phyloP scores from a whole-genome alignment of 768 basidiomycete species.

The Auricularia auricula-judae region DNA sequence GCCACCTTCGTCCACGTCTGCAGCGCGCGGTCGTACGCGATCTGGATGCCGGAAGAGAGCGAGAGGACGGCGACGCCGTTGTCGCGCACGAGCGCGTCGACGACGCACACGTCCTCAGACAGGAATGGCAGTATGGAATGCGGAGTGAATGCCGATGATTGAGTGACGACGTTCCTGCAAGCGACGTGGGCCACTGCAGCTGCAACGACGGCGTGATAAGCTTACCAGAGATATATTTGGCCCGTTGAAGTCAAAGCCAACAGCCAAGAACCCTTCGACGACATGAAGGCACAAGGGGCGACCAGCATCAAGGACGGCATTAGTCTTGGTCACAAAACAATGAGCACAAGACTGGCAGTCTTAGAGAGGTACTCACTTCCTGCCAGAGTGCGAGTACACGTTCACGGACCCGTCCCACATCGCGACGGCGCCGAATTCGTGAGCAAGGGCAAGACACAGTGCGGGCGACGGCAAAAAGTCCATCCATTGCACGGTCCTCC shows the following conservation, averaged over 20 bases:
- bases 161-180: constrained; percentile 64
- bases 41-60: constrained; percentile 66
- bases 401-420: constrained; percentile 70
- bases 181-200: constrained; percentile 4
- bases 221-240: constrained; percentile 63
- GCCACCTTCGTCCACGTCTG: constrained; percentile 63
- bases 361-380: constrained; percentile 42
- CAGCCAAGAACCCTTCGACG: constrained; percentile 51
- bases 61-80: constrained; percentile 73
- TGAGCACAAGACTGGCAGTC: background rate
- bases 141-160: constrained; percentile 53
- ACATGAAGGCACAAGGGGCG: constrained; percentile 56
- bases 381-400: constrained; percentile 75
- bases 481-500: constrained; percentile 60
- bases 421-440: constrained; percentile 61
- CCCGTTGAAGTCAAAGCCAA: constrained; percentile 66
- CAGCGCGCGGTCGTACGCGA: constrained; percentile 65
- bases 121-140: constrained; percentile 52
- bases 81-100: constrained; percentile 55
- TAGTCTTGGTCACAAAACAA: constrained; percentile 33
- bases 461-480: constrained; percentile 75
- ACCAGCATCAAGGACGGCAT: constrained; percentile 71
- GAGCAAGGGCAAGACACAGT: constrained; percentile 54
- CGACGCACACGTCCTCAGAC: constrained; percentile 47
- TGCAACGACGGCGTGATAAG: constrained; percentile 11